Evolutionary conservation across 2,329 filamentous ascomycete species (phyloP), one percentile per base, ranked within the genome.

Genomic region (Neoascochyta sp.): DNA sequence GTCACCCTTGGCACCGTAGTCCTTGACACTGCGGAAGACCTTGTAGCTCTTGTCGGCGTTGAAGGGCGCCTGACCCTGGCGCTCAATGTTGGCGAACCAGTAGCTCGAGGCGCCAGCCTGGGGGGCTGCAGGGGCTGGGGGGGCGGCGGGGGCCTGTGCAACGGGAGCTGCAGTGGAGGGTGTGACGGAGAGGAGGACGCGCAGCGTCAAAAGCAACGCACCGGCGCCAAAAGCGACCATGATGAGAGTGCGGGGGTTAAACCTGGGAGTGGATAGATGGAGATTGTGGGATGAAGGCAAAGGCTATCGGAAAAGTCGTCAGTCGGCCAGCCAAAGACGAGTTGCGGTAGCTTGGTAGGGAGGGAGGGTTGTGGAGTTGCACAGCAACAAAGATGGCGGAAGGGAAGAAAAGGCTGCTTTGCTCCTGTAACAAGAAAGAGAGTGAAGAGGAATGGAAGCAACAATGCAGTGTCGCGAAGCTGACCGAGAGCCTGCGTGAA

Each of bases 61-160:
- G 54, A 81, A 93, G 16, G 83, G 76, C 23, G 80, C 73, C 2
- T 66, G 64, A 34, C 86, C 87, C 48, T 86, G 76, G 22, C 82
- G 81, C 49, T 79, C 57, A 52, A 92, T 81, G 41, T 70, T 69
- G 19, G 76, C 71, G 34, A 92, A 62, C 86, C 86, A 93, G 72
- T 83, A 92, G 52, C 53, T 43, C 29, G 59, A 54, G 9, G 40
- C 47, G 24, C 50, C 51, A 28, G 39, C 46, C 26, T 40, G 43
- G 17, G 47, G 44, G 32, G 49, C 21, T 14, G 35, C 30, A 30
- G 43, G 36, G 34, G 27, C 38, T 39, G 35, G 30, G n/a, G 28
- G 24, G 9, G 28, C 36, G 5, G 9, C 9, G 12, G 5, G 5
- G n/a, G 41, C 33, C 29, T 52, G 47, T 23, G 54, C 52, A 25